Percentiles rank a stretch among this genome's conserved stretches.
phyloP scores from a whole-genome alignment of 225 moss, liverwort and hornwort genomes.

The Sphagnum contortum region DNA sequence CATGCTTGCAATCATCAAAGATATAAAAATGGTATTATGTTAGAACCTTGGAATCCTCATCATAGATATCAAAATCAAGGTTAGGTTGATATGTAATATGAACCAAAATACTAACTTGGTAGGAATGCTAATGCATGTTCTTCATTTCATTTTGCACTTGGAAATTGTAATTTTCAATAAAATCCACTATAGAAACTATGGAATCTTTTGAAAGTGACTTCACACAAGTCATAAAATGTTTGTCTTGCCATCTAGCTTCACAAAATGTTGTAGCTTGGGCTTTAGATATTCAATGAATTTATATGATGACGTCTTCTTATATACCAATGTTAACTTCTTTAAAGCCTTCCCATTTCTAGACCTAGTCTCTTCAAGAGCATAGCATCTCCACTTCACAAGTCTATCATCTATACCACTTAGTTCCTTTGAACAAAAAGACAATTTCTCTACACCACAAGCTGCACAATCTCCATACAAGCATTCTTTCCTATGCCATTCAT shows the following conservation, averaged over 20 bases:
- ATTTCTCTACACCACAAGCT: background rate
- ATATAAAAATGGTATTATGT: slow-evolving; percentile 3
- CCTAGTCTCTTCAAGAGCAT: background rate
- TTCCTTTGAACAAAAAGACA: background rate
- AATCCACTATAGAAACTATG: too few species aligned
- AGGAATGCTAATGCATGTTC: background rate
- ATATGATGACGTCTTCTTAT: background rate
- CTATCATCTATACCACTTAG: too few species aligned
- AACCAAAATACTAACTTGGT: background rate
- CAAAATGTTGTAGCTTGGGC: too few species aligned
- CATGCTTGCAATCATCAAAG: background rate
- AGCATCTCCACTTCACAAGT: background rate
- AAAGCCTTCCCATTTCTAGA: background rate
- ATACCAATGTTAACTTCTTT: background rate
- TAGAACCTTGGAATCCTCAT: background rate
- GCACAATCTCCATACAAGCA: slow-evolving; percentile 1
- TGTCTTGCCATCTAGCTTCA: too few species aligned
- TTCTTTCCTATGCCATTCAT: slow-evolving; percentile 3
- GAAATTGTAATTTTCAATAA: background rate
- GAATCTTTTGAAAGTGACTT: too few species aligned
- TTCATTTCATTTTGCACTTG: slow-evolving; percentile 2
- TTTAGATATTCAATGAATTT: too few species aligned
- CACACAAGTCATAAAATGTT: too few species aligned
- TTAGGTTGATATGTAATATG: background rate
- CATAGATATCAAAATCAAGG: background rate